phyloP scores from a whole-genome alignment of 2,329 filamentous ascomycete genomes.

The Cadophora malorum region DNA sequence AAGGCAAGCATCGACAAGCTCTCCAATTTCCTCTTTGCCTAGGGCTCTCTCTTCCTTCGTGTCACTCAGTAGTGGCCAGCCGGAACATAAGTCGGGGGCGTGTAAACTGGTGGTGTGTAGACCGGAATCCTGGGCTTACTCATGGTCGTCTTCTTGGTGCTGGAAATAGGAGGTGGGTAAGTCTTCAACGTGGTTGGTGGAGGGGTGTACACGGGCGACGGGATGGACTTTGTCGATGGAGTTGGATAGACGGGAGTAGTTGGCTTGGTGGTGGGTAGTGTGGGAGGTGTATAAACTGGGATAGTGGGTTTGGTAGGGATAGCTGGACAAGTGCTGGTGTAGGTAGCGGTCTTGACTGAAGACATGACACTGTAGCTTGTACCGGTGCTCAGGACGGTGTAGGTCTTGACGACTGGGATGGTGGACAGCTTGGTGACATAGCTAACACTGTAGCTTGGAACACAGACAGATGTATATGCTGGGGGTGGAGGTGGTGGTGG shows the following conservation, averaged over 20 bases:
- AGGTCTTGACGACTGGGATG: slow-evolving; percentile 14
- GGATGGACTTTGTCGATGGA: not conserved
- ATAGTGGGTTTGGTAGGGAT: not conserved
- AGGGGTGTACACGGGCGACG: not conserved
- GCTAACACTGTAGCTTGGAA: slow-evolving; percentile 12
- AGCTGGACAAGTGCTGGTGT: slow-evolving; percentile 6
- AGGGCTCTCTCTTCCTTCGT: too few relatives aligned
- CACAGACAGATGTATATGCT: not conserved
- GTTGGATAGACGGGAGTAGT: not conserved
- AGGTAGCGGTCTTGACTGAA: slow-evolving; percentile 1
- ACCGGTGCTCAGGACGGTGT: slow-evolving; percentile 16
- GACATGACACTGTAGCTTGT: not conserved
- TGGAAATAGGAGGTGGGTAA: not conserved
- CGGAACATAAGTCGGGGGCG: not conserved
- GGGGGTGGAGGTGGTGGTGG: slow-evolving; percentile 9
- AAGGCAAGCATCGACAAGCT: too few relatives aligned
- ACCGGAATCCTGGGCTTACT: not conserved
- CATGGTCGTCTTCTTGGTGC: not conserved
- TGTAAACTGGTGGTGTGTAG: not conserved
- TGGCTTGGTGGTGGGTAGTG: slow-evolving; percentile 1
- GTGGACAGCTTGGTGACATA: slow-evolving; percentile 10
- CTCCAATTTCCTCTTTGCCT: too few relatives aligned
- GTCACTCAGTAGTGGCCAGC: not conserved
- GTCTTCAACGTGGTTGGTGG: slow-evolving; percentile 6
- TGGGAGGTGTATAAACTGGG: not conserved